Percentiles rank a stretch among this genome's conserved stretches.
Conservation (phyloP, 805 yeast genomes). For the Wickerhamomyces ciferrii region DNA sequence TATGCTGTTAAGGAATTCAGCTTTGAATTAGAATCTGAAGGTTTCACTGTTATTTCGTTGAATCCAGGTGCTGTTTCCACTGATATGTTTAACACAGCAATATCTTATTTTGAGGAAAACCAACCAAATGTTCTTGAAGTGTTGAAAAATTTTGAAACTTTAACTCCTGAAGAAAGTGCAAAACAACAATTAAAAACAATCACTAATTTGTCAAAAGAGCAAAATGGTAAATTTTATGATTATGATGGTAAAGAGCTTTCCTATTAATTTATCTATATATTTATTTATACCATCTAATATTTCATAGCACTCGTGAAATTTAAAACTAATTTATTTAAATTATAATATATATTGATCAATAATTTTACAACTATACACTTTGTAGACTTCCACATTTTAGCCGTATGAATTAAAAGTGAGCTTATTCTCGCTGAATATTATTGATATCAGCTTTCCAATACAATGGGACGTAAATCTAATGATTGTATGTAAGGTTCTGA, state of each 20-base stretch:
- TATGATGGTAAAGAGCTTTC: constrained; percentile 13
- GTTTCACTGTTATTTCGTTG: constrained; percentile 22
- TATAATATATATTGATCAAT: no score
- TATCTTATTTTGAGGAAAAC: constrained; percentile 1
- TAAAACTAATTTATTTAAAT: no score
- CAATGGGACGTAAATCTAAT: no score
- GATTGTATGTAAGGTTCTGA: no score
- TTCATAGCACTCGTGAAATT: no score
- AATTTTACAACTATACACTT: no score
- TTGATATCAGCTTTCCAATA: no score
- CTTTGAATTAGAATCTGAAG: constrained; percentile 18
- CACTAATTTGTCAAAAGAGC: constrained; percentile 12
- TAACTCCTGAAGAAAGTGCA: constrained; percentile 21
- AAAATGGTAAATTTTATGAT: constrained; percentile 19
- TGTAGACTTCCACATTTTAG: no score
- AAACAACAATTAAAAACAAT: constrained; percentile 6
- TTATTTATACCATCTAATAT: no score
- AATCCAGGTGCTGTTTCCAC: constrained; percentile 32
- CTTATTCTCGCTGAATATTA: no score
- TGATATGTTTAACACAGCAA: constrained; percentile 21
- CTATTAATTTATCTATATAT: neutral
- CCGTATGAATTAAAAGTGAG: no score
- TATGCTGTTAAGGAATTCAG: constrained; percentile 20
- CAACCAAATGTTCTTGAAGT: neutral
- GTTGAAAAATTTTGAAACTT: neutral